These are phyloP conservation scores for Musa acuminata DNA, from an alignment of 176 grass and related monocot species.

Conservation along the genomic window DNA sequence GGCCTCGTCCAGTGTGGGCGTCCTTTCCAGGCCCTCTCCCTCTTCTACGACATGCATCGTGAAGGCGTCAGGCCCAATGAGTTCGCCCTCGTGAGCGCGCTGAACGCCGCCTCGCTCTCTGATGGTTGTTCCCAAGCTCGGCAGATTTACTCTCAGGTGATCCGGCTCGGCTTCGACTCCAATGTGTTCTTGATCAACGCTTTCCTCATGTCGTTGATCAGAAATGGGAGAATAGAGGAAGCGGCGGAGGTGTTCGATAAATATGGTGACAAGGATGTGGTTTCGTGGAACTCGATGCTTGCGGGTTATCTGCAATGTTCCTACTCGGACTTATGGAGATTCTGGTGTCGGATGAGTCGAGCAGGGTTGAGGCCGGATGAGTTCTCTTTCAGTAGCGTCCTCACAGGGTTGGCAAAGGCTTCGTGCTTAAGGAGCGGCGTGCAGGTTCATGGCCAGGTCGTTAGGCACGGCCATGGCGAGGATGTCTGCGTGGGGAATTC, in stretches of 20 bases:
- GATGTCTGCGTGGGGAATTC: constrained; percentile 49
- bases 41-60: constrained; percentile 38
- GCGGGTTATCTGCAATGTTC: constrained; percentile 29
- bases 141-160: constrained; percentile 33
- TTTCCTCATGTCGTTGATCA: constrained; percentile 41
- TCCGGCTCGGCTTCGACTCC: constrained; percentile 40
- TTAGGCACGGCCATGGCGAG: constrained; percentile 36
- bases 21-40: constrained; percentile 23
- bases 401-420: constrained; percentile 30
- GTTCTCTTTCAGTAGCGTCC: constrained; percentile 53
- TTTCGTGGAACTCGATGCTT: constrained; percentile 63
- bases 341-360: constrained; percentile 41
- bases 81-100: constrained; percentile 49
- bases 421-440: constrained; percentile 20
- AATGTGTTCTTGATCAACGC: constrained; percentile 53
- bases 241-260: constrained; percentile 31
- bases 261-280: constrained; percentile 16
- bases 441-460: constrained; percentile 44
- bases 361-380: constrained; percentile 30
- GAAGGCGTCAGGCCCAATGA: constrained; percentile 35
- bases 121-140: not conserved
- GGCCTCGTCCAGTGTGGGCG: constrained; percentile 34
- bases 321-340: constrained; percentile 20
- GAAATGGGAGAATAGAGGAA: constrained; percentile 25
- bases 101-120: constrained; percentile 39